These are phyloP conservation scores for Aspergillus calidoustus DNA, from an alignment of 2,329 filamentous ascomycete species.

Conservation along the genomic window DNA sequence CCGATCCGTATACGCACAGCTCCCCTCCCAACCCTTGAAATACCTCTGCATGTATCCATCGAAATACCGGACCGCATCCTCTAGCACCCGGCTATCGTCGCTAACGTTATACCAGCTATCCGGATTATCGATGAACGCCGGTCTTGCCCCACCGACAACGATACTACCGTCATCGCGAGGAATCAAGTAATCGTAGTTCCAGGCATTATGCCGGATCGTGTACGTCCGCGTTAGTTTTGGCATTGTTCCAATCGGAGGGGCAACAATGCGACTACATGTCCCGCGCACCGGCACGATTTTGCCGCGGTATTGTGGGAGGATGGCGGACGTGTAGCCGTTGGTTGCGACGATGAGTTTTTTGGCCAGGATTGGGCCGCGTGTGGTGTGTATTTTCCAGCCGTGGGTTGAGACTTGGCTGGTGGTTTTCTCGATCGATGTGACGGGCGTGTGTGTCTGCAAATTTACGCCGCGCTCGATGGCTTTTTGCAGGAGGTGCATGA, in stretches of 20 bases:
- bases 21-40: constrained; percentile 43
- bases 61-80: constrained; percentile 46
- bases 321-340: constrained; percentile 80
- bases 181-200: constrained; percentile 71
- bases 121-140: constrained; percentile 40
- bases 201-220: constrained; percentile 61
- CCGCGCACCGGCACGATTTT: constrained; percentile 79
- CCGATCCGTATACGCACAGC: constrained; percentile 34
- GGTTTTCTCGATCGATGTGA: constrained; percentile 37
- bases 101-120: constrained; percentile 52
- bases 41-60: constrained; percentile 44
- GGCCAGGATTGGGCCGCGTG: constrained; percentile 68
- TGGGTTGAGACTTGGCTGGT: constrained; percentile 13
- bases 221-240: constrained; percentile 54
- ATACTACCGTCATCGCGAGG: constrained; percentile 59
- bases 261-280: constrained; percentile 40
- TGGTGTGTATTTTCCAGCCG: constrained; percentile 67
- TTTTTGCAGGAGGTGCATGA: constrained; percentile 72
- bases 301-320: constrained; percentile 70
- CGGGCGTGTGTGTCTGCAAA: constrained; percentile 59
- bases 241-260: constrained; percentile 16
- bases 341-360: constrained; percentile 74
- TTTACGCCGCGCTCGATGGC: constrained; percentile 53
- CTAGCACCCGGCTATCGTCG: constrained; percentile 56
- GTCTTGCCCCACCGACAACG: constrained; percentile 66